Conservation (phyloP, 75 land plant genomes). For the Sequoia sempervirens region DNA sequence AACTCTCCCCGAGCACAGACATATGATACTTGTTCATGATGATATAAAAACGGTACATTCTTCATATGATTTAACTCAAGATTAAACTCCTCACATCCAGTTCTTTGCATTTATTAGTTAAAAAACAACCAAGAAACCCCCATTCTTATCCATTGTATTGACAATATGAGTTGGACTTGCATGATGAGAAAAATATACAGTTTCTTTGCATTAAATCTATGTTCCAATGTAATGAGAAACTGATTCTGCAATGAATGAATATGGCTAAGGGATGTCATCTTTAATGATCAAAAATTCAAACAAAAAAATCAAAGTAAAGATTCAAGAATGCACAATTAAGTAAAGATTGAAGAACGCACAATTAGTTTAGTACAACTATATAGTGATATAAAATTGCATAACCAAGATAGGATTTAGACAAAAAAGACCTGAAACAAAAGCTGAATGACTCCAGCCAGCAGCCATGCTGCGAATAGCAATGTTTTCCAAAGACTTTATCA, state of each 20-base stretch:
- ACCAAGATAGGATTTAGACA: neutral
- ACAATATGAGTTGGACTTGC: neutral
- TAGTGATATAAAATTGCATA: neutral
- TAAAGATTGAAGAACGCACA: neutral
- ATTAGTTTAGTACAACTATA: neutral
- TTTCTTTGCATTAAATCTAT: no score
- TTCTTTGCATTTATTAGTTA: neutral
- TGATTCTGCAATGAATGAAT: neutral
- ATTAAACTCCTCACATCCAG: neutral
- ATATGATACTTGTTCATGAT: neutral
- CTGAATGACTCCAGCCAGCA: constrained; percentile 98
- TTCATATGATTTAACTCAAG: neutral
- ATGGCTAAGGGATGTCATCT: neutral
- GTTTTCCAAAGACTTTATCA: constrained; percentile 28
- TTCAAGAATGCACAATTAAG: neutral
- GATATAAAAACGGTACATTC: neutral
- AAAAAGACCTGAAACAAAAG: constrained; percentile 80
- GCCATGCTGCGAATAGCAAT: constrained; percentile 41
- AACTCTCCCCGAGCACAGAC: neutral
- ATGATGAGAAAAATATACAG: neutral
- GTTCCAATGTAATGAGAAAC: neutral
- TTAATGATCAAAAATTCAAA: neutral
- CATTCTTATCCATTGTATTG: neutral
- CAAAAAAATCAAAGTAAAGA: neutral
- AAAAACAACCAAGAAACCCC: neutral